Evolutionary conservation across 257 asterid species (phyloP).

Genomic region (Solanum clarkiae): DNA sequence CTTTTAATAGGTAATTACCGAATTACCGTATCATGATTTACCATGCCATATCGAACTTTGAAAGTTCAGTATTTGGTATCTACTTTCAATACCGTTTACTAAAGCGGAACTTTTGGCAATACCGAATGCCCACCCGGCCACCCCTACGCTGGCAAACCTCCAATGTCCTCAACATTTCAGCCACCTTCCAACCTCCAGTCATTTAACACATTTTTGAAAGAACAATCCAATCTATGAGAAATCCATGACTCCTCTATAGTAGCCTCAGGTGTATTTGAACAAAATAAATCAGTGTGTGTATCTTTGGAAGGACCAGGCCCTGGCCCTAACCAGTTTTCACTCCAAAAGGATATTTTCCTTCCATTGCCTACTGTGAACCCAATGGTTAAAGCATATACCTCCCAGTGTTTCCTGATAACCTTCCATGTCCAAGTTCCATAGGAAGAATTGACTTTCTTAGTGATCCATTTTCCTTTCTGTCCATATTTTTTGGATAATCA

Average conservation of each 20-base stretch:
- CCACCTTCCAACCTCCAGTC: neutral
- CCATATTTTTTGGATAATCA: neutral
- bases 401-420: neutral
- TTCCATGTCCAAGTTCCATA: neutral
- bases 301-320: neutral
- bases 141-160: neutral
- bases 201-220: neutral
- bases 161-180: neutral
- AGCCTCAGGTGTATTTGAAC: neutral
- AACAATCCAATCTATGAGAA: neutral
- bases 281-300: neutral
- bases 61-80: no score
- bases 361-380: neutral
- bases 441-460: neutral
- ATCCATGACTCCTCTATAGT: neutral
- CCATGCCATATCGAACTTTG: no score
- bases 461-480: neutral
- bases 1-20: no score
- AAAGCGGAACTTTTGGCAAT: no score
- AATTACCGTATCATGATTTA: no score
- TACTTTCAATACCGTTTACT: no score
- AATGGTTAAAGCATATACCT: neutral
- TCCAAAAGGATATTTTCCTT: neutral
- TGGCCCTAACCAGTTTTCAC: neutral
- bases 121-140: neutral